Percentiles rank a stretch among this genome's conserved stretches.
Conservation (phyloP, 345 rosid genomes). For the Melaleuca alternifolia region DNA sequence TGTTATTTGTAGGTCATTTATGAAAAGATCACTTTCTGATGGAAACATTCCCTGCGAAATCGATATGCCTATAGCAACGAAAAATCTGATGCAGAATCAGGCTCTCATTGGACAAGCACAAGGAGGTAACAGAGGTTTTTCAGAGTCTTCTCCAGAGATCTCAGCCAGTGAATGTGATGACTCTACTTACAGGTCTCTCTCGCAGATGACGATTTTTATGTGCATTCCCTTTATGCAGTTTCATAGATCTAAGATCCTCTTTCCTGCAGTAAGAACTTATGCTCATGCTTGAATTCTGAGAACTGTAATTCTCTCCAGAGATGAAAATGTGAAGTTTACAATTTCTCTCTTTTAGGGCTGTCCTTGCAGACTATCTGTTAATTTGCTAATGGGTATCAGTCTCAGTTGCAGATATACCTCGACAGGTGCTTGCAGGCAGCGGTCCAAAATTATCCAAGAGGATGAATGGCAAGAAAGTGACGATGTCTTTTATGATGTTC, state of each 20-base stretch:
- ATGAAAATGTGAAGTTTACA: background rate
- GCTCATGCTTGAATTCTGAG: background rate
- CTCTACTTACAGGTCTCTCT: conserved; percentile 41
- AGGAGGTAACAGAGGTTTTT: conserved; percentile 30
- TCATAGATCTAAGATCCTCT: background rate
- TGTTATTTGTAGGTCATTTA: conserved; percentile 25
- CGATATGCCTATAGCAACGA: conserved; percentile 18
- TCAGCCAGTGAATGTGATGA: conserved; percentile 34
- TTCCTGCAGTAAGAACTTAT: background rate
- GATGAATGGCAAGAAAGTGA: conserved; percentile 31
- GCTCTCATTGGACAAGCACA: conserved; percentile 17
- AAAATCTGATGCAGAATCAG: conserved; percentile 18
- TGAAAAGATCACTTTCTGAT: conserved; percentile 81
- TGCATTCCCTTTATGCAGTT: background rate
- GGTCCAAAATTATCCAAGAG: conserved; percentile 23
- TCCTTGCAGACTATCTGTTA: background rate
- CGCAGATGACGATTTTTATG: background rate
- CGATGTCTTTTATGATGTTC: conserved; percentile 32
- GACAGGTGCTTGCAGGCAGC: conserved; percentile 14
- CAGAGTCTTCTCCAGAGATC: conserved; percentile 57
- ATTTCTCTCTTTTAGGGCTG: background rate
- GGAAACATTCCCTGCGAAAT: conserved; percentile 54
- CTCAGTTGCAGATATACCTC: conserved; percentile 33
- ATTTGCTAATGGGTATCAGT: background rate
- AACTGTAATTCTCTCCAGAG: background rate